Evolutionary conservation across 441 rosid species (phyloP).

Genomic region (Pelargonium fulgidum): DNA sequence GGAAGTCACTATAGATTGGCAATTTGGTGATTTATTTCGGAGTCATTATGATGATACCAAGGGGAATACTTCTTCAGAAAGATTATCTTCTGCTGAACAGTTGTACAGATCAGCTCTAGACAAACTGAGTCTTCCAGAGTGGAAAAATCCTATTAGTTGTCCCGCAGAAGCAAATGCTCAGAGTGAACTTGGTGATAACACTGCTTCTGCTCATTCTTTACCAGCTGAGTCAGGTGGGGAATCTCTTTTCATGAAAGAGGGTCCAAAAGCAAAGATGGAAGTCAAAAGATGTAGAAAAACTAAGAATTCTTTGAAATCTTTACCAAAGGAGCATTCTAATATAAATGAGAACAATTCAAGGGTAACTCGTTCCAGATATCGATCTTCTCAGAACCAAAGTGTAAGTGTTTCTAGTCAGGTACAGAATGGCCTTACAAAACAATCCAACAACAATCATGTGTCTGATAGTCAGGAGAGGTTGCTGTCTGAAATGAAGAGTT

Average conservation of each 20-base stretch:
- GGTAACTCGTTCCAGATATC: conserved; percentile 68
- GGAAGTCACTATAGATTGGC: conserved; percentile 50
- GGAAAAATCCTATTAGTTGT: conserved; percentile 46
- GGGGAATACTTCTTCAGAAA: conserved; percentile 29
- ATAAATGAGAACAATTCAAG: conserved; percentile 40
- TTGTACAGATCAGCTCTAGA: conserved; percentile 53
- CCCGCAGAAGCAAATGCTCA: conserved; percentile 26
- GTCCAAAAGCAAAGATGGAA: conserved; percentile 29
- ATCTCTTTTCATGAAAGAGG: conserved; percentile 17
- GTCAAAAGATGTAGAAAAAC: conserved; percentile 42
- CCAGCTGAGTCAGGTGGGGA: conserved; percentile 17
- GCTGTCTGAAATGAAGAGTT: conserved; percentile 27
- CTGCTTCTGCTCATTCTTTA: conserved; percentile 16
- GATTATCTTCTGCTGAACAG: conserved; percentile 48
- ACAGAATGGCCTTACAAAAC: conserved; percentile 27
- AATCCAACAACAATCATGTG: conserved; percentile 21
- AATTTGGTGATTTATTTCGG: conserved; percentile 61
- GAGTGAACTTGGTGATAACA: conserved; percentile 27
- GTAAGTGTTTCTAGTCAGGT: conserved; percentile 26
- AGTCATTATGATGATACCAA: conserved; percentile 28
- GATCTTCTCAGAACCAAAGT: conserved; percentile 44
- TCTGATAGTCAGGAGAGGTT: conserved; percentile 26
- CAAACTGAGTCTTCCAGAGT: conserved; percentile 49
- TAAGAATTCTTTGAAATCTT: conserved; percentile 34
- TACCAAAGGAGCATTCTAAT: conserved; percentile 35